A percentile compares a stretch with the other conserved stretches of the same genome.
Evolutionary conservation across 2,329 filamentous ascomycete genomes (phyloP).

Genomic region (Fusarium bulbicola): DNA sequence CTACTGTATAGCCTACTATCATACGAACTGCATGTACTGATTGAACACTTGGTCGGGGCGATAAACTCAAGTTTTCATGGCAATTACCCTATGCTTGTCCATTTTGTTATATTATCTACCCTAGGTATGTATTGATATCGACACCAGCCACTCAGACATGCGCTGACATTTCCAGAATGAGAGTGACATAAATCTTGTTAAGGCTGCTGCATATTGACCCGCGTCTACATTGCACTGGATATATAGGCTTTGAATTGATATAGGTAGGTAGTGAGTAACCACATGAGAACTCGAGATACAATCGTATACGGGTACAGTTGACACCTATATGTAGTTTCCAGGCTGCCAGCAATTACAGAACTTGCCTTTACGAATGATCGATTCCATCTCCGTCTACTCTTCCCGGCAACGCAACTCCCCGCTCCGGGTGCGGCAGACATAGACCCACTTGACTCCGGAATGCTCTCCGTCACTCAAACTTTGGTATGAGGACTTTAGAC

Average conservation of each 20-base stretch:
- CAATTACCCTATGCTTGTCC: not conserved
- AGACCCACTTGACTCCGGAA: not conserved
- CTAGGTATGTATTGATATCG: not conserved
- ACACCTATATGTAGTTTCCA: not conserved
- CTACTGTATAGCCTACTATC: no score
- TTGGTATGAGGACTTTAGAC: not conserved
- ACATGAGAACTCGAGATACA: no score
- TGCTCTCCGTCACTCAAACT: not conserved
- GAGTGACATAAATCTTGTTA: no score
- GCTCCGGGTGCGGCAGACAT: not conserved
- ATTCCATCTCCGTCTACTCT: not conserved
- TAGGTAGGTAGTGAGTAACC: not conserved
- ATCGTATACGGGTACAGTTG: not conserved
- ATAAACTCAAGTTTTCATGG: no score
- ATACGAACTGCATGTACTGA: not conserved
- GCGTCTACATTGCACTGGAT: not conserved
- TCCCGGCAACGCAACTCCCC: not conserved
- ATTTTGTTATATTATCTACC: not conserved
- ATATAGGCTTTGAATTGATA: not conserved
- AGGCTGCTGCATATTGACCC: not conserved
- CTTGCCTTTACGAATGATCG: not conserved
- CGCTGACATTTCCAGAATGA: not conserved
- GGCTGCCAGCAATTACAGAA: not conserved
- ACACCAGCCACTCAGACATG: not conserved
- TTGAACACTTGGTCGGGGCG: no score